Evolutionary conservation across 2,329 filamentous ascomycete species (phyloP).

Genomic region (Fusarium goolgardi): DNA sequence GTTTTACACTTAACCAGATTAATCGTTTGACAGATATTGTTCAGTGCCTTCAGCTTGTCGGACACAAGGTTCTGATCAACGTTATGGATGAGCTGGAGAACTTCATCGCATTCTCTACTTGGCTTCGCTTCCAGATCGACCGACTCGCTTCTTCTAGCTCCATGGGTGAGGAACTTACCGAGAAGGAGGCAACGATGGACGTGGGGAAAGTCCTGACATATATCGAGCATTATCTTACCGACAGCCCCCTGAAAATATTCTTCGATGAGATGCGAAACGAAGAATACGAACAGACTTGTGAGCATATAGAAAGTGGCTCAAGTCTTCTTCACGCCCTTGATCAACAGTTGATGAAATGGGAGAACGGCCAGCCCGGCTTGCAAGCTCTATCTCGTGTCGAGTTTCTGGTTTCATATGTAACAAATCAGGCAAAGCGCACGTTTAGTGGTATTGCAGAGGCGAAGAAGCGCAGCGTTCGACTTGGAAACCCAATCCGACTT

Average conservation of each 20-base stretch:
- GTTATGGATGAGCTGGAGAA: slow-evolving; percentile 81
- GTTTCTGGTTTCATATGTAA: slow-evolving; percentile 70
- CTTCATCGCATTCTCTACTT: slow-evolving; percentile 82
- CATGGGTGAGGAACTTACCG: slow-evolving; percentile 76
- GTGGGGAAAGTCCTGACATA: slow-evolving; percentile 79
- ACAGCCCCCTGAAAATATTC: slow-evolving; percentile 73
- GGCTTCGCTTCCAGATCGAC: slow-evolving; percentile 87
- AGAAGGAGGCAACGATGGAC: slow-evolving; percentile 82
- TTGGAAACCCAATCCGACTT: slow-evolving; percentile 66
- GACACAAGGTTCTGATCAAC: slow-evolving; percentile 76
- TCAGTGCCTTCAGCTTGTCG: slow-evolving; percentile 78
- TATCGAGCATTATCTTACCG: slow-evolving; percentile 75
- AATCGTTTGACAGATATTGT: slow-evolving; percentile 76
- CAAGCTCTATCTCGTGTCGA: slow-evolving; percentile 70
- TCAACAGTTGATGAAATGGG: slow-evolving; percentile 61
- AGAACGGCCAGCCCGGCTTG: slow-evolving; percentile 59
- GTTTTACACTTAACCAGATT: slow-evolving; percentile 72
- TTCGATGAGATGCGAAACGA: slow-evolving; percentile 63
- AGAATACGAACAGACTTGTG: slow-evolving; percentile 62
- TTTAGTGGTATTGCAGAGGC: slow-evolving; percentile 77
- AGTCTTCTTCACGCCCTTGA: slow-evolving; percentile 62
- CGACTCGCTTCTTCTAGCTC: slow-evolving; percentile 73
- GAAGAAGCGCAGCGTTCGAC: slow-evolving; percentile 74
- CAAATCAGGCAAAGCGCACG: slow-evolving; percentile 67
- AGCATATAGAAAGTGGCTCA: slow-evolving; percentile 57